These are phyloP conservation scores for Scheffersomyces amazonensis DNA, from an alignment of 805 yeast species.

Conservation along the genomic window DNA sequence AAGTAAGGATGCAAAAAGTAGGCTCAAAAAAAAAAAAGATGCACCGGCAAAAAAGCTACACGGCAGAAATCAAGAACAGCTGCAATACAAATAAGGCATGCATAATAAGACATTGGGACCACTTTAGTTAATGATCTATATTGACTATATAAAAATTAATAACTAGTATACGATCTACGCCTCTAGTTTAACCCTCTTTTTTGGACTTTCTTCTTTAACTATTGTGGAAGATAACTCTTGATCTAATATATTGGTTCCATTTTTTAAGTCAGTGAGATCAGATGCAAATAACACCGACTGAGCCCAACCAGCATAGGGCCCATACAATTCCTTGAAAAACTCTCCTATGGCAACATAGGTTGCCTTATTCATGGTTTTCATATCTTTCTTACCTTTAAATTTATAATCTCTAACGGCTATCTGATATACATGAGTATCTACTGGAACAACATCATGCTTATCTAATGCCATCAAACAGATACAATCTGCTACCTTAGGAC, in stretches of 20 bases:
- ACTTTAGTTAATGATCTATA: too few species aligned
- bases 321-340: constrained; percentile 72
- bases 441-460: constrained; percentile 85
- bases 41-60: too few species aligned
- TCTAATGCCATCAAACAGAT: constrained; percentile 89
- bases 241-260: constrained; percentile 45
- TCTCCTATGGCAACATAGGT: constrained; percentile 55
- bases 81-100: too few species aligned
- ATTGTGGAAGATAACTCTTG: too few species aligned
- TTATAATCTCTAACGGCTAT: constrained; percentile 82
- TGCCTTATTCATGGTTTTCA: constrained; percentile 45
- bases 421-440: constrained; percentile 93
- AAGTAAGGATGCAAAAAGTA: too few species aligned
- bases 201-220: too few species aligned
- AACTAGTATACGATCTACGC: too few species aligned
- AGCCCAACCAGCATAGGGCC: constrained; percentile 97
- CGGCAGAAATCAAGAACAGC: too few species aligned
- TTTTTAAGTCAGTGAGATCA: constrained; percentile 69
- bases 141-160: too few species aligned
- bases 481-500: constrained; percentile 98
- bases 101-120: too few species aligned
- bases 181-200: too few species aligned
- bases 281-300: constrained; percentile 91
- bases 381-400: constrained; percentile 43
- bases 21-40: too few species aligned